Base-by-base conservation (phyloP, 176 grass and related monocot species). In the Triticum turgidum region DNA sequence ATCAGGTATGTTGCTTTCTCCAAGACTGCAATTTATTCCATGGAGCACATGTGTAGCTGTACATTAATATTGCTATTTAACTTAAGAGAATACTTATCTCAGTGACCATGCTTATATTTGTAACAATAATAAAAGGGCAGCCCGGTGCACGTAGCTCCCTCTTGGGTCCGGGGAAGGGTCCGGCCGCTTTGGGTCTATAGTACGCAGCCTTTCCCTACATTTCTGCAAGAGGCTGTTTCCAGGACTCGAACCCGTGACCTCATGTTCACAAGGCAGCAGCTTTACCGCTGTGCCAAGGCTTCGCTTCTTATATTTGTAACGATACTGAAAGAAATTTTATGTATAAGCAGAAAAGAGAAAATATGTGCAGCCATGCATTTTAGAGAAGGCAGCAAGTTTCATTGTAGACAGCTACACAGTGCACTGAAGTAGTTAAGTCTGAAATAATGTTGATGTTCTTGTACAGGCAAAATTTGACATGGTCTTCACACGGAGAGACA, bases 1-100 rank as follows among this genome's bases (percentile, higher is more conserved):
- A 89, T 63, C 92, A 92, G 82, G 86, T 91, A 54, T 37, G 41
- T 69, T n/a, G 10, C 9, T 75, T 87, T 78, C 44, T 67, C 44
- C 24, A 34, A 58, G 24, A 38, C 24, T 58, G 54, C 65, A 65
- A 20, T 78, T 64, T 76, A 61, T 70, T 3, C 54, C 13, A 68
- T 20, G 1, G 13, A 37, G 35, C 37, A 39, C 2, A 27, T 0
- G 1, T 21, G 6, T 47, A 27, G 29, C 1, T 24, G 5, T 22
- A 12, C 34, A 6, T 64, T 52, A 69, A 11, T 17, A 1, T 6
- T 33, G 2, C 27, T 82, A 20, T 82, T 77, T 32, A 59, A 59
- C 10, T 76, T 52, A 29, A 3, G 14, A 58, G 5, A 68, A 51
- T 18, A 20, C 51, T 7, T 11, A 71, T n/a, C 76, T 8, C n/a